phyloP scores from a whole-genome alignment of 129 eudicot species.

The Arctium minus region DNA sequence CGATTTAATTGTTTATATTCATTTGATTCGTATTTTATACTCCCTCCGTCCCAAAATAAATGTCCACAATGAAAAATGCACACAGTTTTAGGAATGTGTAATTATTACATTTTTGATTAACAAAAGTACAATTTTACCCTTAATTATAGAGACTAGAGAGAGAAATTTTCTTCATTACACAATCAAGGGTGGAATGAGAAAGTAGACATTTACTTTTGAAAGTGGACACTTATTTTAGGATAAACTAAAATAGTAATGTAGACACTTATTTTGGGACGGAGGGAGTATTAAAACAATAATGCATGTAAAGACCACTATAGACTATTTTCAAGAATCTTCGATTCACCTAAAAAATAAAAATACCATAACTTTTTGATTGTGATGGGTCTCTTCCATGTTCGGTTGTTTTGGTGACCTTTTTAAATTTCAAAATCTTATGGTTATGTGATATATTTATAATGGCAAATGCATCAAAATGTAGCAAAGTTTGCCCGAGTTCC shows the following conservation, averaged over 20 bases:
- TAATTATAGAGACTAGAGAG: too few species aligned
- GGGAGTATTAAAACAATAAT: neutral
- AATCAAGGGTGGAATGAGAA: too few species aligned
- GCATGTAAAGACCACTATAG: neutral
- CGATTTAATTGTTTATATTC: neutral
- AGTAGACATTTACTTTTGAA: too few species aligned
- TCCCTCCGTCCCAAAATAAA: too few species aligned
- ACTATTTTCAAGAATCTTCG: neutral
- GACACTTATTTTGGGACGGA: too few species aligned
- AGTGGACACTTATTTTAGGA: too few species aligned
- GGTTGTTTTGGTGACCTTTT: neutral
- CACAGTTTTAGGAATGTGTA: too few species aligned
- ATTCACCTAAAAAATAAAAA: neutral
- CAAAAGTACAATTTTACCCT: too few species aligned
- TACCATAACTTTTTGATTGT: conserved; percentile 4
- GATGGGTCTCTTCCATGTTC: neutral
- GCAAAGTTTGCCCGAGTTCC: neutral
- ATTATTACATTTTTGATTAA: too few species aligned
- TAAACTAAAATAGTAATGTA: too few species aligned
- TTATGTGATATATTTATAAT: neutral
- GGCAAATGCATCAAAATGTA: neutral
- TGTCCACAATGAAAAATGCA: too few species aligned
- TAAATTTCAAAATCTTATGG: neutral
- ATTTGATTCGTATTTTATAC: neutral
- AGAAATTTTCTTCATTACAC: too few species aligned